Evolutionary conservation across 495 filamentous ascomycete genomes (phyloP).

Genomic region (Hypoxylon perforatum): DNA sequence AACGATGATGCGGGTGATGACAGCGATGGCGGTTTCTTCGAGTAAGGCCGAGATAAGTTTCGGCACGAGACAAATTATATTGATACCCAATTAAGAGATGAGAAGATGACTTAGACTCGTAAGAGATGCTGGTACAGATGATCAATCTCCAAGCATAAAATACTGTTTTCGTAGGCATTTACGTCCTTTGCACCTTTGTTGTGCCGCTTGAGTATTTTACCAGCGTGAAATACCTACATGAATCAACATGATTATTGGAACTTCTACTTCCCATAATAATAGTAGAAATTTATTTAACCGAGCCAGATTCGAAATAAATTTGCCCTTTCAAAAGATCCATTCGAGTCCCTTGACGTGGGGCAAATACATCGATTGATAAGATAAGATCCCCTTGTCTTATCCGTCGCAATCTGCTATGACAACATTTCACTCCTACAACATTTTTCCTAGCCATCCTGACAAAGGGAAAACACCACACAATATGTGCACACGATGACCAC

Average conservation of each 20-base stretch:
- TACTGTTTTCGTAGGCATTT: too few species aligned
- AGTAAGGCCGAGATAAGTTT: constrained; percentile 23
- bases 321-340: too few species aligned
- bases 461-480: constrained; percentile 2
- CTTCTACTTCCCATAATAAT: too few species aligned
- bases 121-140: too few species aligned
- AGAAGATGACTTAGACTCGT: background rate
- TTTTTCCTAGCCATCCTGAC: background rate
- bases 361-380: constrained; percentile 2
- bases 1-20: constrained; percentile 15
- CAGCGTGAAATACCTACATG: too few species aligned
- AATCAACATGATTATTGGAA: too few species aligned
- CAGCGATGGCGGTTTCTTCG: constrained; percentile 49
- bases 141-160: too few species aligned
- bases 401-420: background rate
- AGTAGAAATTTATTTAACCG: too few species aligned
- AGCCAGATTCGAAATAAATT: too few species aligned
- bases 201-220: too few species aligned
- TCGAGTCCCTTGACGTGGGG: background rate
- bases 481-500: constrained; percentile 46
- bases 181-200: too few species aligned
- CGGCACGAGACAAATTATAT: constrained; percentile 16
- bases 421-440: constrained; percentile 5
- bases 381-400: constrained; percentile 5
- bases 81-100: constrained; percentile 33